A percentile compares a stretch with the other conserved stretches of the same genome.
These are phyloP conservation scores for Penicillium sclerotiorum DNA, from an alignment of 2,329 filamentous ascomycete genomes.

Conservation along the genomic window DNA sequence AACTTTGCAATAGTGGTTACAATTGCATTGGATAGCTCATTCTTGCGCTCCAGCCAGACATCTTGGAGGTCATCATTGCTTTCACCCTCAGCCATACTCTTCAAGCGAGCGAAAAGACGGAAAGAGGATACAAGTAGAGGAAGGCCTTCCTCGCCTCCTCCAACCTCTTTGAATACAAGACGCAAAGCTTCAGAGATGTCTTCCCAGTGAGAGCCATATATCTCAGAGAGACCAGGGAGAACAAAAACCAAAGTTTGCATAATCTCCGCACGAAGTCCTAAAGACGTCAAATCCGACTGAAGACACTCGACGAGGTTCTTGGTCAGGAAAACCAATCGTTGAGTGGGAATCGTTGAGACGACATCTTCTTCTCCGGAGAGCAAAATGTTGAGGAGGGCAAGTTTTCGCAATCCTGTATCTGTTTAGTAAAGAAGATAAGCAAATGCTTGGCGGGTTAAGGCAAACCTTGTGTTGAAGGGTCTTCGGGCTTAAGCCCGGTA, in stretches of 20 bases:
- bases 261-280: conserved; percentile 41
- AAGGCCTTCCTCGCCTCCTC: conserved; percentile 54
- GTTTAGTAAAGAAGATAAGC: conserved; percentile 14
- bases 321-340: conserved; percentile 79
- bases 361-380: conserved; percentile 53
- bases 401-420: conserved; percentile 47
- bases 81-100: conserved; percentile 61
- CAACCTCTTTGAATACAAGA: conserved; percentile 58
- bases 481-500: conserved; percentile 56
- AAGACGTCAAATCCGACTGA: conserved; percentile 57
- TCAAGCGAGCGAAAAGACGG: conserved; percentile 67
- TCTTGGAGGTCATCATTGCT: conserved; percentile 86
- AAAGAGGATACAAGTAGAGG: conserved; percentile 72
- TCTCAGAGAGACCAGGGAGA: conserved; percentile 73
- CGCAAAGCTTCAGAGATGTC: conserved; percentile 62
- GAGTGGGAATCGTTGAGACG: conserved; percentile 52
- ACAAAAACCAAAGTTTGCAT: conserved; percentile 55
- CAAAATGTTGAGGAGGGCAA: conserved; percentile 59
- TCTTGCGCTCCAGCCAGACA: conserved; percentile 64
- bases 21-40: conserved; percentile 60
- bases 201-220: conserved; percentile 89
- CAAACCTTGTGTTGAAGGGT: conserved; percentile 47
- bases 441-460: conserved; percentile 1
- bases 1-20: conserved; percentile 45
- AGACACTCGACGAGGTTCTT: conserved; percentile 77